Evolutionary conservation across 305 asterid species (phyloP), one percentile per base, ranked within the genome.

Genomic region (Euphrasia arctica): DNA sequence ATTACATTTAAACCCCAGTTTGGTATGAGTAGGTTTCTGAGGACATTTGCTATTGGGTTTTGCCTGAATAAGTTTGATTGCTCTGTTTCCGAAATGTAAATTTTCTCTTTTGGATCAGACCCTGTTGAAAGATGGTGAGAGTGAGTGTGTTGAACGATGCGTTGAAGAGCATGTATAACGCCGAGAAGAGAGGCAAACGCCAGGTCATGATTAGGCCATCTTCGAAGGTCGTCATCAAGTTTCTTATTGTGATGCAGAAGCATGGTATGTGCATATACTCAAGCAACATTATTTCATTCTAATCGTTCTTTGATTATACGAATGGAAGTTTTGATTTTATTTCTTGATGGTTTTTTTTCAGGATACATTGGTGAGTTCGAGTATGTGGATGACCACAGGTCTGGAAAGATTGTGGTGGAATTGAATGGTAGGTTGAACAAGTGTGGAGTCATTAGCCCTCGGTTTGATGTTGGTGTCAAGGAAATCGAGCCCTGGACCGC

Each of bases 401-500:
- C 81, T 63, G 81, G 81, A 41, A 77, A 77, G 39, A 77, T 77
- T 12, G 78, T 77, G 69, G 81, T 77, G 13, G 81, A 77, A 64
- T 63, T 77, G 73, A 77, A 76, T 7, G 81, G 81, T 42, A 70
- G 81, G 65, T 68, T 77, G 9, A 73, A 77, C 65, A 77, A 77
- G 50, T 77, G 81, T 70, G 81, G 81, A 48, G 81, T 77, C 9
- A 77, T 77, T 32, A 77, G 81, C 73, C 81, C 81, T 28, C 75
- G 78, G 2, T 76, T 76, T 48, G 81, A 77, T 66, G 75, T 77
- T 45, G 78, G 81, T 48, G 81, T 77, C 69, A 77, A 73, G 76
- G 82, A 77, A 66, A 77, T 77, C 43, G 82, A 77, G 70, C 82
- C 82, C n/a, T 77, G 82, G 82, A 77, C 82, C 63, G 82, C 82